Conservation (phyloP, 805 yeast genomes). For the Ogataea dorogensis region DNA sequence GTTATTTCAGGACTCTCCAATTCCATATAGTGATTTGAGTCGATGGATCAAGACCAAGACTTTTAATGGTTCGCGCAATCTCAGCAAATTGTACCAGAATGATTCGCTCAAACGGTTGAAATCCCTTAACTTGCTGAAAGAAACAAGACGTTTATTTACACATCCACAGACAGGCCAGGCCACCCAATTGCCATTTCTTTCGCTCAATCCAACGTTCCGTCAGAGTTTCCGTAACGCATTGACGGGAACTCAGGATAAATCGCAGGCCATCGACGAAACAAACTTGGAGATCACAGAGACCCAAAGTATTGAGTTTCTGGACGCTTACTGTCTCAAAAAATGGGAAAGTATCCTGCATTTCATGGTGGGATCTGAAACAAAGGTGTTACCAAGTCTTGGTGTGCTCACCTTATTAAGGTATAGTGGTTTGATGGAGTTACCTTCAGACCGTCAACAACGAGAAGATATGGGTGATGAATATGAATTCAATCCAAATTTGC, state of each 20-base stretch:
- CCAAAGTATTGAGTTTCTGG: conserved; percentile 66
- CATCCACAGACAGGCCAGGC: conserved; percentile 37
- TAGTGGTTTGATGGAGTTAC: conserved; percentile 85
- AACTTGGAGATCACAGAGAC: conserved; percentile 62
- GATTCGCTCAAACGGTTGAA: conserved; percentile 80
- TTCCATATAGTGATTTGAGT: conserved; percentile 64
- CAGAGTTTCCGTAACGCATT: conserved; percentile 76
- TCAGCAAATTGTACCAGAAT: conserved; percentile 49
- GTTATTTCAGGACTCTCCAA: conserved; percentile 76
- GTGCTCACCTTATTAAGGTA: conserved; percentile 73
- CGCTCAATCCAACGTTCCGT: conserved; percentile 71
- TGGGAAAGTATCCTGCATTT: conserved; percentile 97
- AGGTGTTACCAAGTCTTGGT: conserved; percentile 71
- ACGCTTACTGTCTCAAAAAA: conserved; percentile 74
- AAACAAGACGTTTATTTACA: conserved; percentile 36
- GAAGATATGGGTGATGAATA: conserved; percentile 26
- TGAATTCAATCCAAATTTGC: conserved; percentile 21
- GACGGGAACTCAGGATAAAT: conserved; percentile 50
- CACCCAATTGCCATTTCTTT: conserved; percentile 35
- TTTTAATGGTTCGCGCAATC: conserved; percentile 21
- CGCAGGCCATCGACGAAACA: conserved; percentile 11
- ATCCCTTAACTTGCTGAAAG: conserved; percentile 71
- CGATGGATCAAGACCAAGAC: conserved; percentile 59
- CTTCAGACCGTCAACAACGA: conserved; percentile 30
- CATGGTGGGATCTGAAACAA: conserved; percentile 91